These are phyloP conservation scores for Mortierella sp. DNA, from an alignment of 371 early-diverging fungal species.

Conservation along the genomic window DNA sequence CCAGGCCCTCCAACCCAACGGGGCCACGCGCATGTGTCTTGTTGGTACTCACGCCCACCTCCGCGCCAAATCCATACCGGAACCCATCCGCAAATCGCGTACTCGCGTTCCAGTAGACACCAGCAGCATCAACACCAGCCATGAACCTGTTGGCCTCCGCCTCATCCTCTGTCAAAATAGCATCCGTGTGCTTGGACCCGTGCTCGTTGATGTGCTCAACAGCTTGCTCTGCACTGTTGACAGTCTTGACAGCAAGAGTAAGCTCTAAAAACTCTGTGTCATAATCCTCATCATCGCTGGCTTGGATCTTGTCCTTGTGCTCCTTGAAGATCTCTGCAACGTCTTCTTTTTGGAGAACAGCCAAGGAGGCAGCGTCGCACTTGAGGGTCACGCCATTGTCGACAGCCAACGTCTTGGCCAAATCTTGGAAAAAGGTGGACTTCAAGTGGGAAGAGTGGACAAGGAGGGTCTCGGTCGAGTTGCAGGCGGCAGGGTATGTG, in stretches of 20 bases:
- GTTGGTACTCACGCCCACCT: constrained; percentile 97
- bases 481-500: constrained; percentile 97
- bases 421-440: constrained; percentile 61
- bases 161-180: constrained; percentile 88
- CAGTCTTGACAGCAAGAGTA: constrained; percentile 87
- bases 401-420: constrained; percentile 70
- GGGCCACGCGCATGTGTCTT: constrained; percentile 99
- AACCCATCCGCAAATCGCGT: constrained; percentile 98
- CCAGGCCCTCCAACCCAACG: constrained; percentile 95
- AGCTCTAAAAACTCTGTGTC: constrained; percentile 94
- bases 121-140: constrained; percentile 95
- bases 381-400: constrained; percentile 74
- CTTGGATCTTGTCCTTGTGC: constrained; percentile 42
- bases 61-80: constrained; percentile 98
- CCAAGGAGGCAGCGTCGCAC: constrained; percentile 63
- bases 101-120: constrained; percentile 97
- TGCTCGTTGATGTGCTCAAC: constrained; percentile 93
- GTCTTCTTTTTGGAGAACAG: constrained; percentile 36
- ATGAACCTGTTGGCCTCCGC: constrained; percentile 86
- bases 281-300: constrained; percentile 71
- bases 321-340: constrained; percentile 26
- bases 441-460: constrained; percentile 76
- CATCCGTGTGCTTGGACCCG: constrained; percentile 96
- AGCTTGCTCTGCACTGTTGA: constrained; percentile 83
- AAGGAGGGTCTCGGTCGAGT: constrained; percentile 93